These are phyloP conservation scores for Sarcodon sp. DNA, from an alignment of 768 basidiomycete species.

Conservation along the genomic window DNA sequence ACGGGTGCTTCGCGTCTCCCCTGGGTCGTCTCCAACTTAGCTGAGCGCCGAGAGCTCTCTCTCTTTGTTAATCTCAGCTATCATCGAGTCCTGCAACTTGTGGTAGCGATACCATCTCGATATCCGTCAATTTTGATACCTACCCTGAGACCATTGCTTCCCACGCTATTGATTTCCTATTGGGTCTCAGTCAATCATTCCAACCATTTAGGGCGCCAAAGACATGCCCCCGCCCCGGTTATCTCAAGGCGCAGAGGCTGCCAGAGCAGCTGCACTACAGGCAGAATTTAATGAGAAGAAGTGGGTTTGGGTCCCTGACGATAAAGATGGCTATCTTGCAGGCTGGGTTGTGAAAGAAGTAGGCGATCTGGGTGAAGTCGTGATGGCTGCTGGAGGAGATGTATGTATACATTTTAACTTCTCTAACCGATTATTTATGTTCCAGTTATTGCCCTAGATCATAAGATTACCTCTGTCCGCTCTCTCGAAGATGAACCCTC, in stretches of 20 bases:
- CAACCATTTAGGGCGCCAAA: too few species aligned
- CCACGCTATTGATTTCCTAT: too few species aligned
- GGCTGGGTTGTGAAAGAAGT: slow-evolving; percentile 90
- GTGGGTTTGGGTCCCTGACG: slow-evolving; percentile 97
- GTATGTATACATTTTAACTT: slow-evolving; percentile 25
- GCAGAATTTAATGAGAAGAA: slow-evolving; percentile 97
- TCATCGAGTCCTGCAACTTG: too few species aligned
- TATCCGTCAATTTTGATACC: too few species aligned
- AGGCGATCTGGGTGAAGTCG: slow-evolving; percentile 69
- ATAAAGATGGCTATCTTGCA: slow-evolving; percentile 84
- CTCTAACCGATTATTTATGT: slow-evolving; percentile 16
- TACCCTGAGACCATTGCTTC: too few species aligned
- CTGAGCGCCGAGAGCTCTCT: too few species aligned
- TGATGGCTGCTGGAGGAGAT: slow-evolving; percentile 78
- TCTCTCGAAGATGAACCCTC: slow-evolving; percentile 94
- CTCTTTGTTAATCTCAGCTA: too few species aligned
- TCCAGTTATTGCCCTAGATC: slow-evolving; percentile 24
- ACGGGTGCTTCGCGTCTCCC: too few species aligned
- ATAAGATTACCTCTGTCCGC: slow-evolving; percentile 65
- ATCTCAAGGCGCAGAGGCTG: slow-evolving; percentile 46
- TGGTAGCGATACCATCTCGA: too few species aligned
- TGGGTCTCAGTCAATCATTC: too few species aligned
- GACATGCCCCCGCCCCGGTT: slow-evolving; percentile 21
- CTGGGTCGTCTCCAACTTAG: too few species aligned
- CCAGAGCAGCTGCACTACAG: slow-evolving; percentile 78